phyloP scores from a whole-genome alignment of 2,329 filamentous ascomycete genomes.

The Colletotrichum euphorbiae region DNA sequence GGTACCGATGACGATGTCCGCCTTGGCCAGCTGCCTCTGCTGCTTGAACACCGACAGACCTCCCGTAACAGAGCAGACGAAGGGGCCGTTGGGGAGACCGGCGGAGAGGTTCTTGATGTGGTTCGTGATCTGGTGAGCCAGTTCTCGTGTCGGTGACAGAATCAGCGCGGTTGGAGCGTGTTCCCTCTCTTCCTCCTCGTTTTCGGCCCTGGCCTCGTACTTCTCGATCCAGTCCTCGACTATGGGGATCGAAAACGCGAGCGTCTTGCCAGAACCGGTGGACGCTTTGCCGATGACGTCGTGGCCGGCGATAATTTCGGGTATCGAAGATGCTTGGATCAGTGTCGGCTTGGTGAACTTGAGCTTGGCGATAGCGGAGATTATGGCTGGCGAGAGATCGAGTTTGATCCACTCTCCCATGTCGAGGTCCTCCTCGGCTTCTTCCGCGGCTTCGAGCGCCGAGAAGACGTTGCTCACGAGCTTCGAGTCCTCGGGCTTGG shows the following conservation, averaged over 20 bases:
- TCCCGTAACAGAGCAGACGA: slow-evolving; percentile 90
- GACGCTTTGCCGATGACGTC: slow-evolving; percentile 97
- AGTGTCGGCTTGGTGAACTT: slow-evolving; percentile 84
- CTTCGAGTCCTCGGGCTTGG: slow-evolving; percentile 52
- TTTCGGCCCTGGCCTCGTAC: slow-evolving; percentile 22
- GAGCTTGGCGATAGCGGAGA: slow-evolving; percentile 81
- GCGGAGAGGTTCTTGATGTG: slow-evolving; percentile 83
- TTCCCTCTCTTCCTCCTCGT: slow-evolving; percentile 45
- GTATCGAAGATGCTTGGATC: slow-evolving; percentile 85
- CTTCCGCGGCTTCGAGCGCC: slow-evolving; percentile 65
- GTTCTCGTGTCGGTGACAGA: slow-evolving; percentile 89
- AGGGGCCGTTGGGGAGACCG: slow-evolving; percentile 69
- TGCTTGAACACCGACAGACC: slow-evolving; percentile 96
- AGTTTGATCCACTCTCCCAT: slow-evolving; percentile 83
- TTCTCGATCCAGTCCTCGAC: slow-evolving; percentile 81
- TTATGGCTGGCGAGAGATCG: slow-evolving; percentile 76
- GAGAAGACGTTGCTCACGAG: slow-evolving; percentile 64
- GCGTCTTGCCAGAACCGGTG: slow-evolving; percentile 95
- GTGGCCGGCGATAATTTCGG: slow-evolving; percentile 82
- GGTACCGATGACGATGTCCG: slow-evolving; percentile 93
- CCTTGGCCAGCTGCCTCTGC: slow-evolving; percentile 82
- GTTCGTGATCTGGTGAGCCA: slow-evolving; percentile 89
- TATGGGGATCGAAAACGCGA: slow-evolving; percentile 95
- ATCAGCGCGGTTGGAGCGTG: slow-evolving; percentile 79
- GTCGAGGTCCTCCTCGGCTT: slow-evolving; percentile 71